Base-by-base conservation (phyloP, 257 asterid genomes). In the Solanum etuberosum region DNA sequence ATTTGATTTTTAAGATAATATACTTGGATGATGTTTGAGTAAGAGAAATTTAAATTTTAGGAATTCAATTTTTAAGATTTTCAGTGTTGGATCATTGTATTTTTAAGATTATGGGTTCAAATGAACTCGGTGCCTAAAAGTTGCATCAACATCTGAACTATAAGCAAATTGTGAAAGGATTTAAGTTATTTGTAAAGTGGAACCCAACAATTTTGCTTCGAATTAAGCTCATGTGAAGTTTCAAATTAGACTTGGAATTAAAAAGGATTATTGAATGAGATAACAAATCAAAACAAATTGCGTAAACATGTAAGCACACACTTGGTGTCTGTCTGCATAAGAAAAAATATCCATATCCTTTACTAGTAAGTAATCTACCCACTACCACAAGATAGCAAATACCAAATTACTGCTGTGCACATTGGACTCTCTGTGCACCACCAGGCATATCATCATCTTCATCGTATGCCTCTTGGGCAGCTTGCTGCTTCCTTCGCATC, bases 371-470 rank as follows among this genome's bases (percentile, higher is more conserved):
- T 51, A 51, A 20, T 9, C 85, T 81, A 48, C 31, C 43, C 34
- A 59, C 29, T 29, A 81, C 21, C 29, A 27, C 13, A 35, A 25
- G 65, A 78, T 43, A 27, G 27, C 68, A 81, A 40, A 35, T 40
- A n/a, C 83, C 87, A 15, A 80, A 86, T 88, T 86, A 91, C 43
- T 92, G 94, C 84, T 92, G 94, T 11, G 94, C 94, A 73, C 94
- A 92, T 77, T 92, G 93, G 84, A 92, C 94, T 71, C 93, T 90
- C 91, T 90, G 92, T 35, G 90, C 91, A 38, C 94, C 94, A 76
- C 94, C 93, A 54, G 74, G 91, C 92, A 91, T 91, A 86, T 92
- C 94, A 3, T 91, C 94, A 35, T 92, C 94, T 67, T 92, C 94
- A 4, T 92, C 94, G 2, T 92, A 90, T 10, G 94, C 94, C 88